Percentiles rank a stretch among this genome's conserved stretches.
Conservation (phyloP, 2,329 filamentous ascomycete species). For the Didymellaceae sp. region DNA sequence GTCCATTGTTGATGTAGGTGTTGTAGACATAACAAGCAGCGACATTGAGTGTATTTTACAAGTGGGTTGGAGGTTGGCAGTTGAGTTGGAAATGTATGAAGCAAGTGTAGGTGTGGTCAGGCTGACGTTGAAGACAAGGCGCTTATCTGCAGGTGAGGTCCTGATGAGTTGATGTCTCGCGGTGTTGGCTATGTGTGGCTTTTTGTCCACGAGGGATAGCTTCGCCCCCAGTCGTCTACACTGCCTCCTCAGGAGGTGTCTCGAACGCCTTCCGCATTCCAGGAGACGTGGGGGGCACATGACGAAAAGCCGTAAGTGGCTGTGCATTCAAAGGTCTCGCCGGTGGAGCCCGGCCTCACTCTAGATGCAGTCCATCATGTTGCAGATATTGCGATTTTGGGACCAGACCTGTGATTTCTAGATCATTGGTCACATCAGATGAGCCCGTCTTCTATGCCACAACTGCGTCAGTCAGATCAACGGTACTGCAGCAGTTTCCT, state of each 20-base stretch:
- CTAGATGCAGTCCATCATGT: too few relatives aligned
- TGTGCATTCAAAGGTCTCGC: conserved; percentile 7
- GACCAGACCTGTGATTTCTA: neutral
- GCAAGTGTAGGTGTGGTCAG: conserved; percentile 1
- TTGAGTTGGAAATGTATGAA: neutral
- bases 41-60: conserved; percentile 26
- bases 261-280: conserved; percentile 3
- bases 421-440: too few relatives aligned
- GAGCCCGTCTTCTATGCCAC: too few relatives aligned
- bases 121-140: neutral
- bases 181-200: neutral
- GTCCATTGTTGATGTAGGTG: conserved; percentile 28
- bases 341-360: conserved; percentile 12
- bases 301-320: conserved; percentile 13
- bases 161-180: neutral
- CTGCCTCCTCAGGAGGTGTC: conserved; percentile 14
- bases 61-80: neutral
- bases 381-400: neutral
- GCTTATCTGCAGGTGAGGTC: conserved; percentile 4
- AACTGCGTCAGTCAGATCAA: too few relatives aligned
- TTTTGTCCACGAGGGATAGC: conserved; percentile 7
- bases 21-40: conserved; percentile 35
- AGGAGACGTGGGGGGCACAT: conserved; percentile 9
- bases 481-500: too few relatives aligned
- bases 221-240: conserved; percentile 8